These are phyloP conservation scores for Talaromyces sp. DNA, from an alignment of 2,329 filamentous ascomycete genomes.

Conservation along the genomic window DNA sequence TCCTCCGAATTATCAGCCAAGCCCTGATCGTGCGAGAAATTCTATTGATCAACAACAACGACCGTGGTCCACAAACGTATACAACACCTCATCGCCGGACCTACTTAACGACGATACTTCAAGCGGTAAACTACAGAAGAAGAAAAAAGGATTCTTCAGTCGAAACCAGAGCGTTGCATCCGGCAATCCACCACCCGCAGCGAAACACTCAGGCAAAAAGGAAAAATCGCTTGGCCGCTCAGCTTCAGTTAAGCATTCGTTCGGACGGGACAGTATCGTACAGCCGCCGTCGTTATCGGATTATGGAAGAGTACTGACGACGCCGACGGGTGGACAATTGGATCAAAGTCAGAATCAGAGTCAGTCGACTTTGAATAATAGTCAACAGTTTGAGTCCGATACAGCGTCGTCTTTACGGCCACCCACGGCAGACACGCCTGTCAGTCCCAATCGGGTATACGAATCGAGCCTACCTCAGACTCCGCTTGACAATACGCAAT, in stretches of 20 bases:
- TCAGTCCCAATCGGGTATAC: slow-evolving; percentile 1
- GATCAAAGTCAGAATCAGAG: neutral
- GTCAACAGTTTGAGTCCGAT: neutral
- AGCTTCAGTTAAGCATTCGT: slow-evolving; percentile 10
- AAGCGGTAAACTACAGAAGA: slow-evolving; percentile 16
- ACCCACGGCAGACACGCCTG: slow-evolving; percentile 8
- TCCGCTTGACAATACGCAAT: slow-evolving; percentile 17
- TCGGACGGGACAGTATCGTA: neutral
- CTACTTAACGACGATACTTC: slow-evolving; percentile 12
- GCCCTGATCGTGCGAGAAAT: slow-evolving; percentile 20
- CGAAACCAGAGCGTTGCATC: slow-evolving; percentile 15
- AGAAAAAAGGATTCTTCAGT: slow-evolving; percentile 15
- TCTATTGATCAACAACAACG: slow-evolving; percentile 4
- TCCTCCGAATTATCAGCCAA: slow-evolving; percentile 16
- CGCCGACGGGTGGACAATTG: neutral
- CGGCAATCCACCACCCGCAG: neutral
- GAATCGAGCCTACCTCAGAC: slow-evolving; percentile 5
- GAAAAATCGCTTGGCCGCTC: slow-evolving; percentile 10
- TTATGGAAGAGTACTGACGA: neutral
- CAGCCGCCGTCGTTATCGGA: neutral
- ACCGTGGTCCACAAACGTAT: neutral
- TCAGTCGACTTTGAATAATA: neutral
- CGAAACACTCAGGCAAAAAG: neutral
- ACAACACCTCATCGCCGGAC: slow-evolving; percentile 13
- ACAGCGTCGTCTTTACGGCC: neutral